phyloP scores from a whole-genome alignment of 1,139 yeast genomes.

The Hyphopichia buzzinii region DNA sequence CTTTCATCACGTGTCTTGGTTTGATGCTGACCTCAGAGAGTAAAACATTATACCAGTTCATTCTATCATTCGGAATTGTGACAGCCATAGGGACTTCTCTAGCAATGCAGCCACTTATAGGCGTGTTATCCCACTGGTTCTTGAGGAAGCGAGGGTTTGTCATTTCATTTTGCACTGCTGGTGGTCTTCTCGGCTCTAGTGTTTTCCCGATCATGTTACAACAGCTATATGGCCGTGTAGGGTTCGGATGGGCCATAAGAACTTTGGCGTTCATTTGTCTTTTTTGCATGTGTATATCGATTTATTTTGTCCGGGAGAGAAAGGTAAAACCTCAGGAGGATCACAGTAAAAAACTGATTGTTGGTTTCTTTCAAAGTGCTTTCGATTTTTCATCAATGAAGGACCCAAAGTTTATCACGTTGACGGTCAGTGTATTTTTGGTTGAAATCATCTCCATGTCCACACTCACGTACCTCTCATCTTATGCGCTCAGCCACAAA shows the following conservation, averaged over 20 bases:
- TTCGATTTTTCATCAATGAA: constrained; percentile 43
- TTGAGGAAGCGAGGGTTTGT: constrained; percentile 54
- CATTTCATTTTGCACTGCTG: constrained; percentile 55
- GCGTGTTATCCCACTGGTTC: constrained; percentile 65
- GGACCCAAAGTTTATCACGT: constrained; percentile 36
- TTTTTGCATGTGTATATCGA: constrained; percentile 34
- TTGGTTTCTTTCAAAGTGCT: constrained; percentile 20
- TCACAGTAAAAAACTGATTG: neutral
- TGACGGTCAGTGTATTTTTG: constrained; percentile 42
- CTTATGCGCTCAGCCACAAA: constrained; percentile 48
- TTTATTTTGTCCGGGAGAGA: constrained; percentile 23
- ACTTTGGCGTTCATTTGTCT: constrained; percentile 51
- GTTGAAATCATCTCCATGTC: constrained; percentile 50
- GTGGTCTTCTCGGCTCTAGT: constrained; percentile 64
- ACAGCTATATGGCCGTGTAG: constrained; percentile 42
- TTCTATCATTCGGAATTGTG: constrained; percentile 54
- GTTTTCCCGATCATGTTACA: constrained; percentile 56
- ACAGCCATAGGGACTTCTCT: constrained; percentile 59
- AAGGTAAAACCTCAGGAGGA: neutral
- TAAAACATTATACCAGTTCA: constrained; percentile 53
- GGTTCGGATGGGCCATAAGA: constrained; percentile 64
- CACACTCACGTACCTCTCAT: constrained; percentile 50
- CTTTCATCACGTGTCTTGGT: constrained; percentile 45
- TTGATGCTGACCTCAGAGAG: constrained; percentile 55
- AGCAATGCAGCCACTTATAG: constrained; percentile 57